Evolutionary conservation across 805 yeast genomes (phyloP), one percentile per base, ranked within the genome.

Genomic region (Jamesozyma spencerorum): DNA sequence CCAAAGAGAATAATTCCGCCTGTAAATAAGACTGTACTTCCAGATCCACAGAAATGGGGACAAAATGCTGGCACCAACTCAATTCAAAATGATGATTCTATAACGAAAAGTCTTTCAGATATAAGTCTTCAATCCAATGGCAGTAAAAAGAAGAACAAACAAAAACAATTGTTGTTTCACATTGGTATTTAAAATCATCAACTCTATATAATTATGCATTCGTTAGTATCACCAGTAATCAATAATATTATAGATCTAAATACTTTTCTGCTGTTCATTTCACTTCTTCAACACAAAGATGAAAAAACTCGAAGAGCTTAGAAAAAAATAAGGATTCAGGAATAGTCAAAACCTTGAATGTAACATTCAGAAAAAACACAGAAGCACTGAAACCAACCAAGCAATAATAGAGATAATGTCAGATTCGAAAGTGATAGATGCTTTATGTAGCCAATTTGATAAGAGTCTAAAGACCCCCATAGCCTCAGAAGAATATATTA

Each of bases 101-200:
- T 34, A 4, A n/a, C 33, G 28, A 20, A 22, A 13, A 20, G 20
- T 15, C 12, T 39, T 11, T 29, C 28, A 17, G 15, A 17, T 8
- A 19, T 43, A n/a, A 35, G 12, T 29, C 18, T 40, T 17, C 26
- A 30, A 32, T 37, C 50, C 7, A 37, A 50, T 53, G 18, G 48
- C 3, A 42, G 44, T 31, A 60, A 58, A 5, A 63, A 60, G 45
- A 72, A 66, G 19, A 62, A 66, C 49, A 71, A 74, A 55, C 74
- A 74, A 55, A 76, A 75, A 49, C 78, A 75, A 49, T 51, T 75
- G 14, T 56, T 76, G 20, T 71, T 74, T 48, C 73, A 70, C 40
- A 63, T 71, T 37, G 81, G 81, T 41, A 65, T 70, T 27, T 69
- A 57, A 34, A 15, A n/a, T 34, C 14, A 17, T 12, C 27, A 24